Evolutionary conservation across 2,329 filamentous ascomycete species (phyloP).

Genomic region (Scopulariopsis brevicaulis): DNA sequence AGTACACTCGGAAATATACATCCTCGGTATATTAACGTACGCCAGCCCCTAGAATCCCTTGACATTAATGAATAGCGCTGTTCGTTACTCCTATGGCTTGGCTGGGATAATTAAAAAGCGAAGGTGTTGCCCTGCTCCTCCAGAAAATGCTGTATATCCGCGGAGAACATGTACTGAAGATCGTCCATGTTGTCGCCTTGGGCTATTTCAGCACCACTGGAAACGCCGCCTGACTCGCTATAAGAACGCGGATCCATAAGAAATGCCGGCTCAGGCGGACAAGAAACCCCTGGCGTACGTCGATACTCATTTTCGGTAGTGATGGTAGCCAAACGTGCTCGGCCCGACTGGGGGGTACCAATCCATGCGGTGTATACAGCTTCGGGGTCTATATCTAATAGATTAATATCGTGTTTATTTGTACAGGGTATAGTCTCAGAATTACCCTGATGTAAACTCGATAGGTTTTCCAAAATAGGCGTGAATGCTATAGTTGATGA

Average conservation of each 20-base stretch:
- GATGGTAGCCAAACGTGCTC: background rate
- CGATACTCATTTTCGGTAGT: background rate
- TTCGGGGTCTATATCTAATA: background rate
- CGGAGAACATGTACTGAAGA: background rate
- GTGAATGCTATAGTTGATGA: background rate
- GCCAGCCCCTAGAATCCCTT: background rate
- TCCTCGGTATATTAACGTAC: background rate
- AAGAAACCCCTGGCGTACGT: background rate
- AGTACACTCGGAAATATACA: background rate
- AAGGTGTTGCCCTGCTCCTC: background rate
- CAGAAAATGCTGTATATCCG: conserved; percentile 1
- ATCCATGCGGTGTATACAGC: background rate
- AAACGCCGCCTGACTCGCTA: background rate
- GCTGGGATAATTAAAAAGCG: background rate
- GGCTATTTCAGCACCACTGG: background rate
- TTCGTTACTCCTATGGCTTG: background rate
- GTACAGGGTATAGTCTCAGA: background rate
- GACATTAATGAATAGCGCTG: background rate
- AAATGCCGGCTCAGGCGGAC: background rate
- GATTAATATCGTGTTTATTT: background rate
- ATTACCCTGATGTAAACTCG: background rate
- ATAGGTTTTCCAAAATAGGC: background rate
- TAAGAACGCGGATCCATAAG: background rate
- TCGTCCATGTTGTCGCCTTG: background rate
- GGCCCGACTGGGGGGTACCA: background rate